phyloP scores from a whole-genome alignment of 2,329 filamentous ascomycete species.

The Pseudohalonectria lignicola region DNA sequence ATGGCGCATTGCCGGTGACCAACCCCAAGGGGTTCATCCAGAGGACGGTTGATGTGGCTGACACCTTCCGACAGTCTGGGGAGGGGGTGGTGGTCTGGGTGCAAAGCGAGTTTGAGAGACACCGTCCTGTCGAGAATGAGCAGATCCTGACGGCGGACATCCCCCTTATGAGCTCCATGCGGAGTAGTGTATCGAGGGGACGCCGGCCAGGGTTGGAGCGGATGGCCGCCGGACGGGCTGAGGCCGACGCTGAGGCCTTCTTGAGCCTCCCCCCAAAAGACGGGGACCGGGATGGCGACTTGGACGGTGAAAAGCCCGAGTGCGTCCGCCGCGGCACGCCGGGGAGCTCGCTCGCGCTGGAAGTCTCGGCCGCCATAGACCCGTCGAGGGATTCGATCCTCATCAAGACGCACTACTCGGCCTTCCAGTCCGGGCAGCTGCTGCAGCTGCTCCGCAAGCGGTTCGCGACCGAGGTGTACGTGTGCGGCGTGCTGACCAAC shows the following conservation, averaged over 20 bases:
- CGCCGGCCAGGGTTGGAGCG: slow-evolving; percentile 6
- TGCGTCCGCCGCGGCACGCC: slow-evolving; percentile 32
- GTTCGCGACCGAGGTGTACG: slow-evolving; percentile 79
- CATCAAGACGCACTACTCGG: slow-evolving; percentile 77
- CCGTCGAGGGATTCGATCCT: slow-evolving; percentile 35
- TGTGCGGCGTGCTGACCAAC: slow-evolving; percentile 81
- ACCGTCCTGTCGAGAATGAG: slow-evolving; percentile 43
- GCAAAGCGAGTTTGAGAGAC: slow-evolving; percentile 59
- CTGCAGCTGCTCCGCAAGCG: slow-evolving; percentile 71
- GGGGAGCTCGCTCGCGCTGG: slow-evolving; percentile 32
- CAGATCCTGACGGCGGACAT: slow-evolving; percentile 33
- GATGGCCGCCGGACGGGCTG: slow-evolving; percentile 1
- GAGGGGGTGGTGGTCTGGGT: slow-evolving; percentile 74
- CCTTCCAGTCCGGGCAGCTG: slow-evolving; percentile 65
- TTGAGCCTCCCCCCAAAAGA: slow-evolving; percentile 7
- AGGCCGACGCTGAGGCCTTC: slow-evolving; percentile 25
- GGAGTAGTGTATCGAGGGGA: slow-evolving; percentile 8
- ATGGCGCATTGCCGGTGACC: slow-evolving; percentile 56
- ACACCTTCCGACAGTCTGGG: slow-evolving; percentile 60
- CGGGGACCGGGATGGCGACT: slow-evolving; percentile 4
- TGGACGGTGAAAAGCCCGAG: slow-evolving; percentile 23
- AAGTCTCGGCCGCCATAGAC: slow-evolving; percentile 30
- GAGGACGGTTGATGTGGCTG: slow-evolving; percentile 53
- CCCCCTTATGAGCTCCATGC: slow-evolving; percentile 7
- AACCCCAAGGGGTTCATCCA: slow-evolving; percentile 56